phyloP scores from a whole-genome alignment of 2,329 filamentous ascomycete species.

The Paraphaeosphaeria minitans region DNA sequence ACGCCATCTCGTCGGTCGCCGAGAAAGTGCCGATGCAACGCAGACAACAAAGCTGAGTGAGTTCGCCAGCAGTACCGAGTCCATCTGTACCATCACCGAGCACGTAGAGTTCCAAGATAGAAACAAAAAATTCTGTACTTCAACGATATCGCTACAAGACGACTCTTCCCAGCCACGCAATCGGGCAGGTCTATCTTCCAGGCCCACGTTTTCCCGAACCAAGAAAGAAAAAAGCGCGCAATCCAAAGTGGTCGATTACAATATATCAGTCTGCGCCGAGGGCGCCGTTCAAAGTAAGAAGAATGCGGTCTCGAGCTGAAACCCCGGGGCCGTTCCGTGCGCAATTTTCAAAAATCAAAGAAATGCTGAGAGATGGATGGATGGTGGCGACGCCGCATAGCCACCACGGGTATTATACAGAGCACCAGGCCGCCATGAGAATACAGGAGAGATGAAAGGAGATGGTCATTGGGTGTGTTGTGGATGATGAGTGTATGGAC shows the following conservation, averaged over 20 bases:
- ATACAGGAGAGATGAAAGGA: slow-evolving; percentile 22
- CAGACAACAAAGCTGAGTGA: background rate
- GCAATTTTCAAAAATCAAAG: slow-evolving; percentile 13
- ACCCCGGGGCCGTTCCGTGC: background rate
- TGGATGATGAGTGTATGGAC: slow-evolving; percentile 10
- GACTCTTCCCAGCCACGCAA: background rate
- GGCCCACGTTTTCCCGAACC: background rate
- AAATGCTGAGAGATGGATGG: slow-evolving; percentile 12
- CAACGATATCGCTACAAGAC: slow-evolving; percentile 2
- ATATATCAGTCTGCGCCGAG: slow-evolving; percentile 5
- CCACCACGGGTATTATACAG: slow-evolving; percentile 28
- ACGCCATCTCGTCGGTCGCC: no score
- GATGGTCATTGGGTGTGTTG: slow-evolving; percentile 18
- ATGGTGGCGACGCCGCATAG: slow-evolving; percentile 14
- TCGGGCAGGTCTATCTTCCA: background rate
- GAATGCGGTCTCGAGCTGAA: background rate
- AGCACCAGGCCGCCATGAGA: slow-evolving; percentile 27
- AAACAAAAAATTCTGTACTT: background rate
- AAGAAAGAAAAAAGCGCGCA: background rate
- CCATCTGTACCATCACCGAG: background rate
- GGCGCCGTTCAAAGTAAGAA: slow-evolving; percentile 4
- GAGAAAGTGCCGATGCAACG: background rate
- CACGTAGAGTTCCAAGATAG: background rate
- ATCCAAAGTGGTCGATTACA: slow-evolving; percentile 6
- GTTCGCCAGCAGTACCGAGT: background rate